Percentiles rank a stretch among this genome's conserved stretches.
Conservation (phyloP, 164 flowering plant species). For the Aristolochia californica region DNA sequence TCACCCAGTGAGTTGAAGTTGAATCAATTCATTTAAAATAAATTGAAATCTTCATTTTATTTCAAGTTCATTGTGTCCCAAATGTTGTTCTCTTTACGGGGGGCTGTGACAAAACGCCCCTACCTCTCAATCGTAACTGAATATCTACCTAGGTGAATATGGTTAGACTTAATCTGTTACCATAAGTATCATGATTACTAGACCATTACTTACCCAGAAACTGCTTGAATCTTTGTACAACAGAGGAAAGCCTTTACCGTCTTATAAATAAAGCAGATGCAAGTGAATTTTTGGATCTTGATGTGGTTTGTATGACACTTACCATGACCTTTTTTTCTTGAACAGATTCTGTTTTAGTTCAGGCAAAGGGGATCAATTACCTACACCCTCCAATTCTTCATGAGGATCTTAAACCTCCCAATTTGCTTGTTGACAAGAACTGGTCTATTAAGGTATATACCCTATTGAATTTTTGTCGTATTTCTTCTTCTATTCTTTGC, state of each 20-base stretch:
- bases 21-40: no score
- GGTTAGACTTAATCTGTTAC: no score
- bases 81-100: constrained; percentile 98
- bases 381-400: constrained; percentile 95
- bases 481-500: background rate
- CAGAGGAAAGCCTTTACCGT: constrained; percentile 91
- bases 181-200: background rate
- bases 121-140: constrained; percentile 93
- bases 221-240: constrained; percentile 6
- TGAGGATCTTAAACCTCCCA: constrained; percentile 96
- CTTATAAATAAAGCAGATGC: constrained; percentile 71
- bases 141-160: constrained; percentile 71
- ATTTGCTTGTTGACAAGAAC: constrained; percentile 87
- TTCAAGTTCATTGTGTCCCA: no score
- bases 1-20: no score
- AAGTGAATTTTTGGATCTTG: constrained; percentile 69
- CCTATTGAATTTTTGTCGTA: background rate
- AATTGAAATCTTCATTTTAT: no score
- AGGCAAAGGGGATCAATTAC: constrained; percentile 96
- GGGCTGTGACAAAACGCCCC: constrained; percentile 92
- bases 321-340: background rate
- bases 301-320: constrained; percentile 61
- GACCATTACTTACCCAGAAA: background rate
- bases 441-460: constrained; percentile 85
- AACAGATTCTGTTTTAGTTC: constrained; percentile 4